Evolutionary conservation across 2,329 filamentous ascomycete species (phyloP).

Genomic region (Phyllosticta paracitricarpa): DNA sequence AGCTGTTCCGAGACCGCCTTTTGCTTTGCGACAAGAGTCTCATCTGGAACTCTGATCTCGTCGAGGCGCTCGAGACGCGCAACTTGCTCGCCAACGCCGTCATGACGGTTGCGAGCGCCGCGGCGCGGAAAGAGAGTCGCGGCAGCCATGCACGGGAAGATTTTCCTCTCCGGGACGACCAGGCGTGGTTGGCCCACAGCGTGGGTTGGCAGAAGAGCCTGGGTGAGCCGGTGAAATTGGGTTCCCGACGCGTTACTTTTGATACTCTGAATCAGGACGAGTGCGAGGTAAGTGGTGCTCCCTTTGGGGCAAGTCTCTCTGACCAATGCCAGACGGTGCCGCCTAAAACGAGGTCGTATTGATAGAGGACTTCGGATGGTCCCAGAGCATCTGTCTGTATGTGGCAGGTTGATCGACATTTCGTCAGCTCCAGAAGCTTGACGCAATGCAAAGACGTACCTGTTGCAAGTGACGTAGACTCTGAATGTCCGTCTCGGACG

Average conservation of each 20-base stretch:
- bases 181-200: slow-evolving; percentile 38
- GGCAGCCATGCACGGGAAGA: slow-evolving; percentile 41
- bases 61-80: slow-evolving; percentile 38
- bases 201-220: slow-evolving; percentile 35
- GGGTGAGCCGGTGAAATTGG: slow-evolving; percentile 31
- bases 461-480: no score
- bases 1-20: slow-evolving; percentile 26
- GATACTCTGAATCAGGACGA: slow-evolving; percentile 36
- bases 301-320: neutral
- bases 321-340: slow-evolving; percentile 19
- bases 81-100: slow-evolving; percentile 38
- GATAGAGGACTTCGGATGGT: slow-evolving; percentile 3
- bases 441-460: no score
- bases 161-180: slow-evolving; percentile 33
- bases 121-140: slow-evolving; percentile 35
- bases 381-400: neutral
- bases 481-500: no score
- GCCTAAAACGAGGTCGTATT: slow-evolving; percentile 28
- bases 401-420: neutral
- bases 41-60: slow-evolving; percentile 41
- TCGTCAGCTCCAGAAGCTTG: no score
- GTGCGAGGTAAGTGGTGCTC: slow-evolving; percentile 18
- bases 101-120: slow-evolving; percentile 37
- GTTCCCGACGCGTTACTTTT: slow-evolving; percentile 33
- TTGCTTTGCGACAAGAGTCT: slow-evolving; percentile 33